Evolutionary conservation across 805 yeast genomes (phyloP), one percentile per base, ranked within the genome.

Genomic region (Saturnispora dispora): DNA sequence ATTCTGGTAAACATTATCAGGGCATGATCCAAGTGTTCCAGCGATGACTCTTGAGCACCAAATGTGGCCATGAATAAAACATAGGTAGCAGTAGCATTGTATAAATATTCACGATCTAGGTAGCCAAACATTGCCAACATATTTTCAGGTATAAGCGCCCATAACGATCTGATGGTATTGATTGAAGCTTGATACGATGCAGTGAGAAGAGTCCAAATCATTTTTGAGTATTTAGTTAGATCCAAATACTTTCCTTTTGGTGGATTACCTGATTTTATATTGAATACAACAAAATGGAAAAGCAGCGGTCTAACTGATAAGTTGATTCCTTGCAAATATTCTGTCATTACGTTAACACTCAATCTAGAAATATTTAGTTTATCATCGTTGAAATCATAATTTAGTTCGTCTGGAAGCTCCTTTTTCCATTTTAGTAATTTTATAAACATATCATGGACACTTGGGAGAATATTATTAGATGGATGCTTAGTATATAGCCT

Each of bases 121-220:
- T 87, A 85, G 2, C 95, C 93, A 67, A 85, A 85, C 43, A 85
- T 65, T 0, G 95, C 91, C n/a, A 85, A 82, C 88, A 83, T 83
- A 57, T 83, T 84, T 52, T 82, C 85, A 0, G 85, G 87, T 62
- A 82, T 71, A 45, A 85, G 68, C 0, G 84, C 81, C 91, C 91
- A 85, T 3, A 85, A 68, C 0, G 85, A 79, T 55, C 87, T 71
- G 39, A 85, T 78, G 0, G 89, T 81, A 61, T 85, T 84, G 45
- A 85, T 83, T 0, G 90, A 83, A 0, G 89, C 91, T 61, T 85
- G 91, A 63, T 85, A 81, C 0, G 90, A 83, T 3, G 89, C 83
- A 63, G 85, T 85, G 55, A 85, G 67, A 43, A 85, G 69, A 0
- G 86, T 78, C n/a, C 84, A 70, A 15, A 85, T 78, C 15, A 84